Percentiles rank a stretch among this genome's conserved stretches.
These are phyloP conservation scores for Sordaria brevicollis DNA, from an alignment of 495 filamentous ascomycete genomes.

Conservation along the genomic window DNA sequence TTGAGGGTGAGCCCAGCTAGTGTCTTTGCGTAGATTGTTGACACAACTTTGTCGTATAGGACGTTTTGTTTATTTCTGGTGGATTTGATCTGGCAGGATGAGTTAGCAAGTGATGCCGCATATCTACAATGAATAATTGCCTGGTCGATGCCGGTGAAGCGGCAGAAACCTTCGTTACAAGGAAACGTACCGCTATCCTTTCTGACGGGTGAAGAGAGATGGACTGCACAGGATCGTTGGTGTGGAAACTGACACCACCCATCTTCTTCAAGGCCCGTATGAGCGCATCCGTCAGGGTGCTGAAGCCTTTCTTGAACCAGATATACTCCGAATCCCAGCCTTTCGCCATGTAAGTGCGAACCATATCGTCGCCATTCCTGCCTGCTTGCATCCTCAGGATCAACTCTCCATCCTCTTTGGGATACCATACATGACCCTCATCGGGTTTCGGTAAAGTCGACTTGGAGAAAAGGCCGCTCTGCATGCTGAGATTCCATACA, in stretches of 20 bases:
- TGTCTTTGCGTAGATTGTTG: slow-evolving; percentile 49
- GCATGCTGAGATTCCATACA: slow-evolving; percentile 65
- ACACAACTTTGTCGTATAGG: slow-evolving; percentile 55
- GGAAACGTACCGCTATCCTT: slow-evolving; percentile 9
- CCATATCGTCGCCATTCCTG: background rate
- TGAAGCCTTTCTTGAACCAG: slow-evolving; percentile 49
- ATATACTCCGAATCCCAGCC: slow-evolving; percentile 2
- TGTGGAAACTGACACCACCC: slow-evolving; percentile 45
- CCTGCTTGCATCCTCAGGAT: background rate
- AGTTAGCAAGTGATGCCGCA: background rate
- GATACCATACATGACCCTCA: background rate
- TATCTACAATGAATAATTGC: background rate
- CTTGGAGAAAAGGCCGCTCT: slow-evolving; percentile 29
- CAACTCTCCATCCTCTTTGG: slow-evolving; percentile 1
- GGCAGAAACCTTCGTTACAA: background rate
- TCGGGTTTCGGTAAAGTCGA: background rate
- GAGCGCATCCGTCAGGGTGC: slow-evolving; percentile 40
- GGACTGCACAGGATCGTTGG: slow-evolving; percentile 26
- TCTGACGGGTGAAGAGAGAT: slow-evolving; percentile 13
- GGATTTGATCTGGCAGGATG: slow-evolving; percentile 19
- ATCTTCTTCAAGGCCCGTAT: slow-evolving; percentile 30
- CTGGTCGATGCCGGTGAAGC: background rate
- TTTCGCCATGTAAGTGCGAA: background rate
- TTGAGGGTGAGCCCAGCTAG: slow-evolving; percentile 35
- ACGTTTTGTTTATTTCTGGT: slow-evolving; percentile 1